These are phyloP conservation scores for Tephrocybe sp. DNA, from an alignment of 768 basidiomycete genomes.

Conservation along the genomic window DNA sequence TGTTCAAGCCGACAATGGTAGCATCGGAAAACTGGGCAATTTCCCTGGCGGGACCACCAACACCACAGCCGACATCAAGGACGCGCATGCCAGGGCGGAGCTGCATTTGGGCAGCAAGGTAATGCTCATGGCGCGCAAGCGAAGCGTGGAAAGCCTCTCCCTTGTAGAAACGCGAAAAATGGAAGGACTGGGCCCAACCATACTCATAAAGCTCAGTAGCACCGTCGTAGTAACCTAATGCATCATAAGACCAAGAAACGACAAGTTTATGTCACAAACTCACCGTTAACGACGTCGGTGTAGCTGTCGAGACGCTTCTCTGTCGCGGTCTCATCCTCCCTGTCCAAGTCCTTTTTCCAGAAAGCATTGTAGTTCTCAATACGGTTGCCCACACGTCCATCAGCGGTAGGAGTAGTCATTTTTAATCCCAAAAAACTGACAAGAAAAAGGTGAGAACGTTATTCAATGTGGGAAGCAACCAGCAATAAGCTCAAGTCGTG, in stretches of 20 bases:
- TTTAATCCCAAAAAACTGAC: not conserved
- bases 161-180: constrained; percentile 96
- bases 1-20: constrained; percentile 84
- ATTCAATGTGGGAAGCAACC: not conserved
- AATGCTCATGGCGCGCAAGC: constrained; percentile 95
- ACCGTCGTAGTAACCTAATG: constrained; percentile 92
- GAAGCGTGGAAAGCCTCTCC: constrained; percentile 76
- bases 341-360: constrained; percentile 81
- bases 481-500: constrained; percentile 23
- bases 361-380: constrained; percentile 86
- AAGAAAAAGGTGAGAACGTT: constrained; percentile 9
- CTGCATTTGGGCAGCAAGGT: constrained; percentile 83
- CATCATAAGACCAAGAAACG: not conserved
- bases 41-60: constrained; percentile 95
- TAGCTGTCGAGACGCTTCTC: constrained; percentile 78
- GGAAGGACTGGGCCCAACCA: constrained; percentile 89
- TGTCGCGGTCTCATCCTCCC: constrained; percentile 65
- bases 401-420: constrained; percentile 28
- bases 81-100: constrained; percentile 91
- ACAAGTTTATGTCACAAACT: constrained; percentile 18
- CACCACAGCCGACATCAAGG: constrained; percentile 97
- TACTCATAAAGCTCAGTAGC: constrained; percentile 95
- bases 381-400: constrained; percentile 63
- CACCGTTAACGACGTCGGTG: constrained; percentile 92
- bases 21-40: constrained; percentile 91